Percentiles rank a stretch among this genome's conserved stretches.
Evolutionary conservation across 2,329 filamentous ascomycete species (phyloP).

Genomic region (Dactylella cylindrospora): DNA sequence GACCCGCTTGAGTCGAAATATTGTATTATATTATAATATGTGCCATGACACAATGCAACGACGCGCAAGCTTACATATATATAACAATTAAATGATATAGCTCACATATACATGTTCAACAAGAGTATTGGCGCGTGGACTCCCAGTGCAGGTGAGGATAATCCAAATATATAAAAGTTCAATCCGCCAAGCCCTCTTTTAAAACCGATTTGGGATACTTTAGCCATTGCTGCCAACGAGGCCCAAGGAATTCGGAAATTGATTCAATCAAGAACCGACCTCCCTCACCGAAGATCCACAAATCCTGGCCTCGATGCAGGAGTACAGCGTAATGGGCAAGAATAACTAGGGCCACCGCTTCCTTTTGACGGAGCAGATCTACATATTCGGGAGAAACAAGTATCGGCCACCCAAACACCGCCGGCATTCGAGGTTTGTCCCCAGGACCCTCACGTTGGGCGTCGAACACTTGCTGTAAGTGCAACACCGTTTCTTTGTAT

Average conservation of each 20-base stretch:
- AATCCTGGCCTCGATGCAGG: slow-evolving; percentile 53
- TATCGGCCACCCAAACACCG: slow-evolving; percentile 52
- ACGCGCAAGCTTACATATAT: too few species aligned
- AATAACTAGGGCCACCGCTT: slow-evolving; percentile 56
- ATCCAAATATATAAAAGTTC: too few species aligned
- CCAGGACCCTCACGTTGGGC: slow-evolving; percentile 20
- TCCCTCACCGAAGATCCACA: slow-evolving; percentile 53
- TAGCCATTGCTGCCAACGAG: slow-evolving; percentile 51
- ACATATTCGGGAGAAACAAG: slow-evolving; percentile 52
- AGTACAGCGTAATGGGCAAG: slow-evolving; percentile 58
- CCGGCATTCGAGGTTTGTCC: slow-evolving; percentile 40
- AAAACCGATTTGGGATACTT: slow-evolving; percentile 14
- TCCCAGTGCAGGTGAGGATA: too few species aligned
- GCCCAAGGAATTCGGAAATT: slow-evolving; percentile 49
- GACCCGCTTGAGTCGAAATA: too few species aligned
- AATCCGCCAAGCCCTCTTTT: too few species aligned
- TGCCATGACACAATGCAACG: too few species aligned
- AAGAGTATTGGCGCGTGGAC: too few species aligned
- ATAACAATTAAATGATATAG: too few species aligned
- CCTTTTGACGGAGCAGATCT: slow-evolving; percentile 50
- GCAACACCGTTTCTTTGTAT: slow-evolving; percentile 47
- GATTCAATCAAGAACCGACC: slow-evolving; percentile 50
- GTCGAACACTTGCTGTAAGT: slow-evolving; percentile 51
- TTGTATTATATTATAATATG: too few species aligned
- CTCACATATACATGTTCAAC: too few species aligned